Percentiles rank a stretch among this genome's conserved stretches.
Conservation (phyloP, 73 alveolate genomes). For the Diophrys sp. region DNA sequence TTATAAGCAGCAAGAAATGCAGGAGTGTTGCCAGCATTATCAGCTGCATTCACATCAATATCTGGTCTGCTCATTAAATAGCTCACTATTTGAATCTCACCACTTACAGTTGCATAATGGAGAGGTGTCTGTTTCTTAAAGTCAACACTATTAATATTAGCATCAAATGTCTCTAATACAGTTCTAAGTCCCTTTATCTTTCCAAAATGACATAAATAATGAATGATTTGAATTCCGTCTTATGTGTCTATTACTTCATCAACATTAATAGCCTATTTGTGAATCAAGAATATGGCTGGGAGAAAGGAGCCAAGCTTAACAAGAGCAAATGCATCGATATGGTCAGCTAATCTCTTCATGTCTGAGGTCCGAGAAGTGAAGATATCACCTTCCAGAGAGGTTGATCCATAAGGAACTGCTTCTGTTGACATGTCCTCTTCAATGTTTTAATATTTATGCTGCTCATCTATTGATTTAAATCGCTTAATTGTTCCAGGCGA, state of each 20-base stretch:
- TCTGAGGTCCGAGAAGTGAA: not conserved
- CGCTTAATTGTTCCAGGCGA: no score
- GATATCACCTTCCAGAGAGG: not conserved
- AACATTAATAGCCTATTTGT: not conserved
- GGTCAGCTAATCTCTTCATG: not conserved
- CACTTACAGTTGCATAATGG: constrained; percentile 24
- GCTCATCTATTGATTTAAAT: not conserved
- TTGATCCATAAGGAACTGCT: not conserved
- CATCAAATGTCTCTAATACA: not conserved
- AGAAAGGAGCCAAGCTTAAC: constrained; percentile 6
- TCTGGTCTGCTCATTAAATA: not conserved
- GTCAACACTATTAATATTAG: not conserved
- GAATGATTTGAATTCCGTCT: not conserved
- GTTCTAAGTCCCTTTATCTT: not conserved
- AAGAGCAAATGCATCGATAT: not conserved
- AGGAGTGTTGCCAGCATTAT: constrained; percentile 14
- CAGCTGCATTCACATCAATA: not conserved
- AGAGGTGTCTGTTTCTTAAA: not conserved
- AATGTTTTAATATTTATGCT: not conserved
- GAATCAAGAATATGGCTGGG: not conserved
- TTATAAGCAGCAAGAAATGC: not conserved
- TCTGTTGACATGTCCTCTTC: not conserved
- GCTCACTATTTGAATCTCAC: not conserved
- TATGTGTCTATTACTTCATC: not conserved
- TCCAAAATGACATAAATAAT: constrained; percentile 1